Percentiles rank a stretch among this genome's conserved stretches.
phyloP scores from a whole-genome alignment of 768 basidiomycete genomes.

The Plicaturopsis crispa region DNA sequence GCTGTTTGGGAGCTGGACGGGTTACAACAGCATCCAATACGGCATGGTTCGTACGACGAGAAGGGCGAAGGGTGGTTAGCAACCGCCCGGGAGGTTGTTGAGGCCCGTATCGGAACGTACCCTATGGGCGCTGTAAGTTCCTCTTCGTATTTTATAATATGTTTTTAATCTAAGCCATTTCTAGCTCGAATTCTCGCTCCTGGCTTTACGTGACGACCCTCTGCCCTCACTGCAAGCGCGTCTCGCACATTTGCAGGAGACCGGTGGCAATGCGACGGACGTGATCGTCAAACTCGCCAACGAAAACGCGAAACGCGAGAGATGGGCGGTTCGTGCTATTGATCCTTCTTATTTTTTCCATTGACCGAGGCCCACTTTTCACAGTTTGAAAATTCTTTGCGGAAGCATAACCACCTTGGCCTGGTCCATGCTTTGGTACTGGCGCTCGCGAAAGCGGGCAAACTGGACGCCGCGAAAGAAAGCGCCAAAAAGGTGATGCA shows the following conservation, averaged over 20 bases:
- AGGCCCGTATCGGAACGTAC: conserved; percentile 85
- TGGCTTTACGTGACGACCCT: conserved; percentile 81
- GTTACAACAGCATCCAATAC: conserved; percentile 69
- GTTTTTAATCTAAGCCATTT: too few relatives aligned
- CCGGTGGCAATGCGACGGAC: conserved; percentile 42
- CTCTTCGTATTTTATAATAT: not conserved
- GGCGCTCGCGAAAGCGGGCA: conserved; percentile 65
- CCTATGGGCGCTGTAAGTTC: conserved; percentile 75
- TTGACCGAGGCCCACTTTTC: conserved; percentile 1
- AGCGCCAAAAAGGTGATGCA: conserved; percentile 35
- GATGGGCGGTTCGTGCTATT: conserved; percentile 65
- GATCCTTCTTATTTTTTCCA: conserved; percentile 6
- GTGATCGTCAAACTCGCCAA: conserved; percentile 48
- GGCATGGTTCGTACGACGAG: conserved; percentile 68
- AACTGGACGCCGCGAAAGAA: conserved; percentile 43
- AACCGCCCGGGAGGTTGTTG: conserved; percentile 78
- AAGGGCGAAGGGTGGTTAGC: conserved; percentile 71
- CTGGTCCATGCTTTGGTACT: conserved; percentile 68
- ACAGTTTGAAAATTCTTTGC: conserved; percentile 83
- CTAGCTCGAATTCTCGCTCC: conserved; percentile 90
- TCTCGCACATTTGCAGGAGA: conserved; percentile 38
- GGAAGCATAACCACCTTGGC: conserved; percentile 83
- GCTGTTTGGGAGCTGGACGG: conserved; percentile 92
- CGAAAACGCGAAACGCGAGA: conserved; percentile 68
- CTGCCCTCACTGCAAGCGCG: conserved; percentile 60